Evolutionary conservation across 495 filamentous ascomycete genomes (phyloP).

Genomic region (Aspergillus carlsbadensis): DNA sequence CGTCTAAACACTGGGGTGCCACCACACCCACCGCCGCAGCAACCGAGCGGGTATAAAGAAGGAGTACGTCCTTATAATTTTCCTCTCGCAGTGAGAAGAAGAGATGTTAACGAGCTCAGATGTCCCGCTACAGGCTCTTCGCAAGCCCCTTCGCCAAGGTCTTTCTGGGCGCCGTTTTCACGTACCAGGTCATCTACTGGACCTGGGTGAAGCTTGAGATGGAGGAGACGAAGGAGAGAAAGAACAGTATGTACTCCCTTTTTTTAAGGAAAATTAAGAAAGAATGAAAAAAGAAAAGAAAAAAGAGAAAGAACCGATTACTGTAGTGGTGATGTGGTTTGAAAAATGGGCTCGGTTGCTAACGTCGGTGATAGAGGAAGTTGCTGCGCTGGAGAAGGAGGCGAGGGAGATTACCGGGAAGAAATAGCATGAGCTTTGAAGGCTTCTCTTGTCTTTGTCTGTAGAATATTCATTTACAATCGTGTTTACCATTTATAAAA

Average conservation of each 20-base stretch:
- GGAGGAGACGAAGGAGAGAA: slow-evolving; percentile 65
- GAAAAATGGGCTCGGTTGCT: too few species aligned
- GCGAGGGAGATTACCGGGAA: slow-evolving; percentile 38
- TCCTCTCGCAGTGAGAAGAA: neutral
- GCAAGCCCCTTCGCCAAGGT: slow-evolving; percentile 78
- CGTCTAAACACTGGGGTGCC: slow-evolving; percentile 7
- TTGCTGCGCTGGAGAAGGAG: slow-evolving; percentile 42
- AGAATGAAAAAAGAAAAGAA: too few species aligned
- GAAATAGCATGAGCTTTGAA: too few species aligned
- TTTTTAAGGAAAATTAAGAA: too few species aligned
- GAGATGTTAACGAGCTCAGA: slow-evolving; percentile 39
- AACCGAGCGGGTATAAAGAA: slow-evolving; percentile 21
- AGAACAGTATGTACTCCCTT: slow-evolving; percentile 43
- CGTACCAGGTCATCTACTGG: slow-evolving; percentile 85
- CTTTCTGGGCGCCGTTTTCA: slow-evolving; percentile 81
- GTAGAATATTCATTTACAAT: neutral
- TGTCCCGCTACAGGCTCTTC: slow-evolving; percentile 77
- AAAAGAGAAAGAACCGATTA: too few species aligned
- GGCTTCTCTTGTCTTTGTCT: neutral
- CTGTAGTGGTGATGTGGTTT: too few species aligned
- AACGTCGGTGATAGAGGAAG: slow-evolving; percentile 34
- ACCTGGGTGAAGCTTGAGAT: slow-evolving; percentile 84
- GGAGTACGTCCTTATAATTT: slow-evolving; percentile 16
- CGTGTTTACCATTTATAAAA: neutral
- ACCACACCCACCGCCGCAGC: slow-evolving; percentile 1